phyloP scores from a whole-genome alignment of 129 eudicot species.

The Tagetes erecta region DNA sequence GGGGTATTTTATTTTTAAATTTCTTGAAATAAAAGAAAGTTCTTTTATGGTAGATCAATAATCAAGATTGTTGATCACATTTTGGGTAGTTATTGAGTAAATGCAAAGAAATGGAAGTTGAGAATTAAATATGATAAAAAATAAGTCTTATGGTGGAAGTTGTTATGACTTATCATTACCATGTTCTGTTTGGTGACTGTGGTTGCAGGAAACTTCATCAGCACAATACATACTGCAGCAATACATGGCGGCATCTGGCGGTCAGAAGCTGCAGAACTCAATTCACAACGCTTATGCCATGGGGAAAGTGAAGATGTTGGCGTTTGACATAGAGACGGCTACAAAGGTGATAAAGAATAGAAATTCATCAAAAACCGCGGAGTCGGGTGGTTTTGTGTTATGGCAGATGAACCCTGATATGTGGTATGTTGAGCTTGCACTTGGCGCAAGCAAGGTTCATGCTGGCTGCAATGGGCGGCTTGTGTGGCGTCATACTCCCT shows the following conservation, averaged over 20 bases:
- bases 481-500: slow-evolving; percentile 93
- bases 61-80: slow-evolving; percentile 35
- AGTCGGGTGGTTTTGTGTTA: slow-evolving; percentile 84
- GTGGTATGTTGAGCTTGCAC: slow-evolving; percentile 97
- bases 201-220: slow-evolving; percentile 84
- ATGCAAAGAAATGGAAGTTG: slow-evolving; percentile 23
- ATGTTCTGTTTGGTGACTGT: slow-evolving; percentile 20
- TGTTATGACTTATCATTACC: background rate
- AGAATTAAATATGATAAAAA: background rate
- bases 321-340: slow-evolving; percentile 83
- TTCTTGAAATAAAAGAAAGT: background rate
- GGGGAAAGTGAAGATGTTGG: slow-evolving; percentile 90
- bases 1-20: slow-evolving; percentile 8
- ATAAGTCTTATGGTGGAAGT: slow-evolving; percentile 26
- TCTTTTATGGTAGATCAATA: slow-evolving; percentile 20
- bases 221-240: slow-evolving; percentile 96
- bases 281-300: slow-evolving; percentile 79
- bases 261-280: slow-evolving; percentile 70
- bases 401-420: slow-evolving; percentile 95
- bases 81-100: slow-evolving; percentile 37
- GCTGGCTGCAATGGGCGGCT: slow-evolving; percentile 92
- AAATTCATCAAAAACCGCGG: slow-evolving; percentile 71
- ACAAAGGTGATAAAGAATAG: slow-evolving; percentile 76
- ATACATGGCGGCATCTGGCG: slow-evolving; percentile 88
- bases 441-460: slow-evolving; percentile 90